Conservation (phyloP, 2,329 filamentous ascomycete genomes). For the Beauveria varroae region DNA sequence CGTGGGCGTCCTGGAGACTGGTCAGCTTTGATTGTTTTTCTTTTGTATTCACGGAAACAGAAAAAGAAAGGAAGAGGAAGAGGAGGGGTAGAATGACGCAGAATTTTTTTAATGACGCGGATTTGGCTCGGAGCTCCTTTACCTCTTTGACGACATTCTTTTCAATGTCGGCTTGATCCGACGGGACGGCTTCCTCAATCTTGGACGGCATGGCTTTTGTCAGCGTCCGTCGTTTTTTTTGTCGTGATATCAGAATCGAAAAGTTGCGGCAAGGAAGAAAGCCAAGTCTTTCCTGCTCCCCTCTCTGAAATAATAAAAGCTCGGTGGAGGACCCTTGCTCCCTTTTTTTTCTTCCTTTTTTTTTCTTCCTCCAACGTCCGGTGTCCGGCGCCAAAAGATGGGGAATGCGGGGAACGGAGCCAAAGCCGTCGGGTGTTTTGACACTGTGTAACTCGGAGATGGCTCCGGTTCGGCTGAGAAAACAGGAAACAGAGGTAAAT, state of each 20-base stretch:
- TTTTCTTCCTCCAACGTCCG: background rate
- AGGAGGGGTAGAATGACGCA: background rate
- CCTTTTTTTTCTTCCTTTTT: background rate
- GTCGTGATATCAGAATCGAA: background rate
- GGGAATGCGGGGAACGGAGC: constrained; percentile 3
- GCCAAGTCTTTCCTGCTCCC: background rate
- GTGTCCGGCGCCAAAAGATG: constrained; percentile 1
- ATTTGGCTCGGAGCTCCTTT: background rate
- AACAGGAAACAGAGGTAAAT: background rate
- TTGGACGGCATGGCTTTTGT: constrained; percentile 6
- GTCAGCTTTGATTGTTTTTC: background rate
- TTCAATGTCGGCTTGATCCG: background rate
- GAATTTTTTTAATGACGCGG: background rate
- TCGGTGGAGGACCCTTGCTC: background rate
- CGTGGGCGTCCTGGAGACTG: background rate
- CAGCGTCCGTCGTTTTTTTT: background rate
- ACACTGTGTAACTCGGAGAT: background rate
- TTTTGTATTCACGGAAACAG: no score
- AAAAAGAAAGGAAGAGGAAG: background rate
- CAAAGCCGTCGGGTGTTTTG: background rate
- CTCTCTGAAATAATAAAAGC: background rate
- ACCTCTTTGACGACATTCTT: constrained; percentile 5
- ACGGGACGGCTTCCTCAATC: background rate
- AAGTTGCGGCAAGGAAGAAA: background rate
- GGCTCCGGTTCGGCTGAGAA: background rate